Percentiles rank a stretch among this genome's conserved stretches.
phyloP scores from a whole-genome alignment of 768 basidiomycete species.

The Dacryopinax spathularia region DNA sequence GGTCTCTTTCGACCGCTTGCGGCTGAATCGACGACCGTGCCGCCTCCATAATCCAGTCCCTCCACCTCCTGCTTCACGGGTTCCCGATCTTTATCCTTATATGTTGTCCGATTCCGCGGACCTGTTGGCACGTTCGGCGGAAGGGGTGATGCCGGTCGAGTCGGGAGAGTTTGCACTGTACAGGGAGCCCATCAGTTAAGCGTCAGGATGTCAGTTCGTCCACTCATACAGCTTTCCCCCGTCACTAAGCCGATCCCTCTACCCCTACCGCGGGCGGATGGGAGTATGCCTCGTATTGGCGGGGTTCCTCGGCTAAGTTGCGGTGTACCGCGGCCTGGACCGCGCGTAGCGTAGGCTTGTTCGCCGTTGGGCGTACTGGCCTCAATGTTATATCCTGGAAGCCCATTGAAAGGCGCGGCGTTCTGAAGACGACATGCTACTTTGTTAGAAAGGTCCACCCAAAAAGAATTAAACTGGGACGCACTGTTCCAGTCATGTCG shows the following conservation, averaged over 20 bases:
- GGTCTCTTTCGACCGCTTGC: background rate
- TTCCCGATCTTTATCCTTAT: conserved; percentile 61
- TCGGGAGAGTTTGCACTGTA: conserved; percentile 25
- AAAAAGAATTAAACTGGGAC: background rate
- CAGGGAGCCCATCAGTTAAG: background rate
- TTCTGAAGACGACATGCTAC: conserved; percentile 3
- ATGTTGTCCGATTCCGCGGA: conserved; percentile 65
- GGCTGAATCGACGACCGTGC: conserved; percentile 3
- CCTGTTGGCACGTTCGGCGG: conserved; percentile 81
- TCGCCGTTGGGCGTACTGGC: background rate
- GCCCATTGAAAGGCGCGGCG: background rate
- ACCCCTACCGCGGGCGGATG: conserved; percentile 1
- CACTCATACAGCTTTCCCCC: conserved; percentile 6
- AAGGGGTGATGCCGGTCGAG: conserved; percentile 67
- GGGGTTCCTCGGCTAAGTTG: background rate
- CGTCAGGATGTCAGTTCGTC: background rate
- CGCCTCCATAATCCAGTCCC: conserved; percentile 73
- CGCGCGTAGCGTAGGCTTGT: background rate
- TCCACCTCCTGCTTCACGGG: conserved; percentile 49
- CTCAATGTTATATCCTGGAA: background rate
- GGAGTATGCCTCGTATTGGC: background rate
- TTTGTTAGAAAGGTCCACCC: background rate
- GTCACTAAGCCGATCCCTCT: conserved; percentile 7
- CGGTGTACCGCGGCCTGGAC: background rate
- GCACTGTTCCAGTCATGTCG: conserved; percentile 37